Evolutionary conservation across 495 filamentous ascomycete genomes (phyloP), one percentile per base, ranked within the genome.

Genomic region (Symbiotaphrina buchneri): DNA sequence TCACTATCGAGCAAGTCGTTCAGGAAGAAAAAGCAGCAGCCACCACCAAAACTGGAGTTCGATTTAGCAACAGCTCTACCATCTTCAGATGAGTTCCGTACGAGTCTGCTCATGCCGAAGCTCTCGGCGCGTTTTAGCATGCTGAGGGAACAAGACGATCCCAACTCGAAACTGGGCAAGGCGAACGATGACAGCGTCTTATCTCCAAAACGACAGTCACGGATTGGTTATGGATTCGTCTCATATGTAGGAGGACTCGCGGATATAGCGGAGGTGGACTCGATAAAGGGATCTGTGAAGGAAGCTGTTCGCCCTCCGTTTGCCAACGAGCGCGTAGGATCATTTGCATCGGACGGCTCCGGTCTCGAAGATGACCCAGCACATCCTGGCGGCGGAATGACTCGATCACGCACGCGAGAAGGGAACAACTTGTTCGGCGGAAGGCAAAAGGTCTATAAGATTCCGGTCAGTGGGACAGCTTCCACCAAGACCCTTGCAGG

Each of bases 71-170:
- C 49, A 14, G 85, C 68, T 3, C 55, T 99, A 4, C 87, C 87
- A 2, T 61, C 83, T 0, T 66, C 56, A 11, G 83, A 95, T 46
- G 67, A 94, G 50, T 95, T 99, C 41, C 74, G 87, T n/a, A 99
- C 87, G 4, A 95, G 90, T 55, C 50, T 95, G 27, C 51, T 99
- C 16, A 92, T 99, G 87, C 78, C 82, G 4, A 87, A 84, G 29
- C 59, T 99, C 3, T 92, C 85, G 0, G 80, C 87, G 11, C 68
- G 87, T 2, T 99, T 99, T 48, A 94, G 85, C 38, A 95, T 99
- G 77, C 50, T 99, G 11, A 56, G 80, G 41, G 83, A 92, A 47
- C 84, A 92, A 46, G 83, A 92, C 42, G 83, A 94, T 41, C 83
- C 83, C 3, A 69, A 56, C 29, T 81, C 79, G 0, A 75, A 74